Conservation (phyloP, 148 eudicot species). For the Chenopodium quinoa region DNA sequence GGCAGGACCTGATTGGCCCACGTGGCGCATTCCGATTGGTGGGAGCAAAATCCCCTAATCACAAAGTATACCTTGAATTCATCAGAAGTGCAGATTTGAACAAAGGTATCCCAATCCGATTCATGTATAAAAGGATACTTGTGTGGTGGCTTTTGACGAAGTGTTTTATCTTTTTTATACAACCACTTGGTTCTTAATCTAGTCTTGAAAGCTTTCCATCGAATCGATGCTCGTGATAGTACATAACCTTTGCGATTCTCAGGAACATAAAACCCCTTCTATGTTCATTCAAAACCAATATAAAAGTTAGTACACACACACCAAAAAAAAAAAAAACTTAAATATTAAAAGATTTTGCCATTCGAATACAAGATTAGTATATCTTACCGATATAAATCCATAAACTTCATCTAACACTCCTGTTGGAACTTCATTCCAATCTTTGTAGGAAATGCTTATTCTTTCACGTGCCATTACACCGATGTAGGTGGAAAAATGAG, state of each 20-base stretch:
- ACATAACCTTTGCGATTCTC: no score
- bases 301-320: no score
- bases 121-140: conserved; percentile 2
- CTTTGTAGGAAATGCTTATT: background rate
- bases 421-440: background rate
- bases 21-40: no score
- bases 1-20: no score
- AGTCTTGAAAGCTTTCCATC: conserved; percentile 2
- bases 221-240: no score
- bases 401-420: background rate
- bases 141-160: background rate
- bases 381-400: background rate
- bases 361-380: background rate
- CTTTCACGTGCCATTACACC: conserved; percentile 2
- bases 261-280: no score
- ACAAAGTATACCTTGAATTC: background rate
- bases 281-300: no score
- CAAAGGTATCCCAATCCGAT: background rate
- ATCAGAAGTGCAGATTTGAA: background rate
- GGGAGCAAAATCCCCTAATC: no score
- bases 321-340: no score
- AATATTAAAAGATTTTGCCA: background rate
- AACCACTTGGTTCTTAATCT: background rate
- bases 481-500: background rate
- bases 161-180: background rate